phyloP scores from a whole-genome alignment of 352 stramenopile species.

The Phytophthora sp. region DNA sequence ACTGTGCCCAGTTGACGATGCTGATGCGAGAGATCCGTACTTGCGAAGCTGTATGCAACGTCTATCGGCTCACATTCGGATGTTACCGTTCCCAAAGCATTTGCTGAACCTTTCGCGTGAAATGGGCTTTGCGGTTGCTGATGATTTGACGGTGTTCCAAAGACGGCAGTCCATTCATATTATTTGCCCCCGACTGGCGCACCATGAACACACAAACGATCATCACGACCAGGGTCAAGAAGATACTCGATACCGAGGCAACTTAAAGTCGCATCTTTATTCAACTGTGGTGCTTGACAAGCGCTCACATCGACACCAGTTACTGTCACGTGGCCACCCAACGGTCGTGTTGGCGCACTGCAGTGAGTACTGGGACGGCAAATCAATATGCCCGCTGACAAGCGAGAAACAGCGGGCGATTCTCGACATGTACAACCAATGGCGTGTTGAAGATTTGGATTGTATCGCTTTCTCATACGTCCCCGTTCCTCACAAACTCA shows the following conservation, averaged over 20 bases:
- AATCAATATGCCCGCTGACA: slow-evolving; percentile 86
- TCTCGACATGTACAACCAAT: slow-evolving; percentile 91
- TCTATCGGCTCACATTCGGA: slow-evolving; percentile 82
- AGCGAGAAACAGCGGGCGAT: slow-evolving; percentile 81
- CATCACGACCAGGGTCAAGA: slow-evolving; percentile 88
- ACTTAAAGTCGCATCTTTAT: slow-evolving; percentile 88
- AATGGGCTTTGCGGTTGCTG: slow-evolving; percentile 77
- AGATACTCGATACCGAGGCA: slow-evolving; percentile 81
- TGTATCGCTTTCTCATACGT: slow-evolving; percentile 87
- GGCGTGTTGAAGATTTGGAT: slow-evolving; percentile 86
- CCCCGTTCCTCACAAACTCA: slow-evolving; percentile 77
- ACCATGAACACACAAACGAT: slow-evolving; percentile 86
- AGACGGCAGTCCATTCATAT: slow-evolving; percentile 80
- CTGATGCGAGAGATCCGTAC: slow-evolving; percentile 44
- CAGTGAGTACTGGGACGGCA: slow-evolving; percentile 89
- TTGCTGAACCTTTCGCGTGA: slow-evolving; percentile 79
- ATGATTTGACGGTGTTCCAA: slow-evolving; percentile 73
- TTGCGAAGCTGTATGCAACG: slow-evolving; percentile 75
- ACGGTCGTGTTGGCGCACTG: slow-evolving; percentile 77
- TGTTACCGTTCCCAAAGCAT: slow-evolving; percentile 86
- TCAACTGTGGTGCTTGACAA: slow-evolving; percentile 87
- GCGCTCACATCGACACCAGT: slow-evolving; percentile 76
- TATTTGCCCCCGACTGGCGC: slow-evolving; percentile 79
- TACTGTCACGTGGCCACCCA: slow-evolving; percentile 80
- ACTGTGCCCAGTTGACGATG: slow-evolving; percentile 34